These are phyloP conservation scores for Diplotaxis tenuifolia DNA, from an alignment of 345 rosid genomes.

Conservation along the genomic window DNA sequence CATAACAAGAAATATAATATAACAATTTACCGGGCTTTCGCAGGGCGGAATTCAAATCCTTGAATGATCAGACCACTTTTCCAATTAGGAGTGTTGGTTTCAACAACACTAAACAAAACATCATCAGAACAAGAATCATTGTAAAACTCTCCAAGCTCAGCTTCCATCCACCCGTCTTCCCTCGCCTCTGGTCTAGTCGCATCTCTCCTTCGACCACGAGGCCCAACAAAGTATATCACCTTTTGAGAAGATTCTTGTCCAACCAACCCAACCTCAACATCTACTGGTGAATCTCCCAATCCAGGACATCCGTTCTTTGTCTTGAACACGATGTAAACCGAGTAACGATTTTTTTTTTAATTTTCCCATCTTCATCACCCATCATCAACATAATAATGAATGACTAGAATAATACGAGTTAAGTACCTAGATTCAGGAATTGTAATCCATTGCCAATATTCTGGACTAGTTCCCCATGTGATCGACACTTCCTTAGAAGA, in stretches of 20 bases:
- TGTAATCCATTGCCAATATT: too few relatives aligned
- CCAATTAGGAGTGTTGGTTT: conserved; percentile 43
- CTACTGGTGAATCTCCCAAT: conserved; percentile 39
- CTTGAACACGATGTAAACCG: conserved; percentile 52
- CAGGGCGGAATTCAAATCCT: conserved; percentile 62
- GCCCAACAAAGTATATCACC: conserved; percentile 15
- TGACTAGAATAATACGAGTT: too few relatives aligned
- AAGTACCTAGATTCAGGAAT: too few relatives aligned
- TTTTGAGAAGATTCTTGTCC: conserved; percentile 29
- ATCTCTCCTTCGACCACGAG: neutral
- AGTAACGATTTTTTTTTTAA: conserved; percentile 41
- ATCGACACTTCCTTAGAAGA: too few relatives aligned
- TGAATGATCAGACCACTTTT: conserved; percentile 53
- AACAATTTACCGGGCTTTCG: neutral
- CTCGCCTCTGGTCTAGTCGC: conserved; percentile 38
- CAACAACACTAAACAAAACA: conserved; percentile 26
- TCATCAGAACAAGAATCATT: conserved; percentile 28
- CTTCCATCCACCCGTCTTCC: conserved; percentile 66
- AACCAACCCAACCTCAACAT: conserved; percentile 38
- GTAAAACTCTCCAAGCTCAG: conserved; percentile 51
- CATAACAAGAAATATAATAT: neutral
- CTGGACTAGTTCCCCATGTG: too few relatives aligned
- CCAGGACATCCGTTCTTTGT: conserved; percentile 23
- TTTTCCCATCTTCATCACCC: too few relatives aligned
- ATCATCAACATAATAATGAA: too few relatives aligned